Evolutionary conservation across 129 eudicot genomes (phyloP), one percentile per base, ranked within the genome.

Genomic region (Dittrichia graveolens): DNA sequence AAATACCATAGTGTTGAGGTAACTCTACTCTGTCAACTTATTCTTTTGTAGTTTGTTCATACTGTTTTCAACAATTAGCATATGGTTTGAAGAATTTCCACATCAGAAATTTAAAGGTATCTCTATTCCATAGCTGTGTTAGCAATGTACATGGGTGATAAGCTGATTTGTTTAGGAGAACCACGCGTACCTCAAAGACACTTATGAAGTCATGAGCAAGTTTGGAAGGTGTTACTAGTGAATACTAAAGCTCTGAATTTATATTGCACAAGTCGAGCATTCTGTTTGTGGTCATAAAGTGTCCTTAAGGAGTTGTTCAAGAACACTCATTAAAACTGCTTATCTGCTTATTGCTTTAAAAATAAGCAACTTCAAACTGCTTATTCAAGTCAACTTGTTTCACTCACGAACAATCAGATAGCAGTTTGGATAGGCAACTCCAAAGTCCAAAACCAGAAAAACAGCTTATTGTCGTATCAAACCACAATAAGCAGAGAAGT

Each of bases 1-100:
- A 85, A 75, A 77, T 81, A 44, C 71, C 79, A 80, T 62, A 79
- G 60, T 74, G 91, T 85, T 39, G 82, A 87, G 96, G 96, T 90
- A 80, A 52, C 81, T 64, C 37, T 39, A 35, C 7, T 42, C 41
- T 10, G 38, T 74, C 16, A 3, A 56, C 71, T 15, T 41, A 8
- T 24, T 72, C 12, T 67, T 38, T n/a, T 69, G 44, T 65, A 75
- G 52, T 47, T 13, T 48, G 42, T 69, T 39, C 6, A 4, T 24
- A 5, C 34, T 15, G 43, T 58, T 67, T 46, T 19, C 7, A 12
- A 46, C 24, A 35, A 47, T 54, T 67, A 44, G 48, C 12, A 45
- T 52, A 61, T 65, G 73, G 66, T 43, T 55, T 43, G 41, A 75
- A 54, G 66, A 50, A 53, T 75, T 65, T 65, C 73, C 50, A 62